phyloP scores from a whole-genome alignment of 2,329 filamentous ascomycete species.

The Claviceps fusiformis region DNA sequence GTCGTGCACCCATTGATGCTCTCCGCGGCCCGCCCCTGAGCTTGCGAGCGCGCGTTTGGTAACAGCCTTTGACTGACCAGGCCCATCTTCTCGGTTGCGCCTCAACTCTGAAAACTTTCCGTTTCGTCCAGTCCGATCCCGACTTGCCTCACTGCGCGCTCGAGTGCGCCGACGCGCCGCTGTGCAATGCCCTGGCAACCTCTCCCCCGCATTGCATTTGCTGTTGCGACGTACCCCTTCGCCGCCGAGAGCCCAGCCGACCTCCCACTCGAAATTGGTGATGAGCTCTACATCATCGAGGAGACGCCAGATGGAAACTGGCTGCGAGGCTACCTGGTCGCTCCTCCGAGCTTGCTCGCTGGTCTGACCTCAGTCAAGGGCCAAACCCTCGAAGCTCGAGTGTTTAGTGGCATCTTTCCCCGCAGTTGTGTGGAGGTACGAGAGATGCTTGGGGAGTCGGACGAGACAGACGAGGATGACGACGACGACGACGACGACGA shows the following conservation, averaged over 20 bases:
- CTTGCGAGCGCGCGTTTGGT: slow-evolving; percentile 2
- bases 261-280: slow-evolving; percentile 90
- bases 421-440: slow-evolving; percentile 88
- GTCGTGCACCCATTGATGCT: slow-evolving; percentile 2
- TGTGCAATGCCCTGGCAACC: slow-evolving; percentile 86
- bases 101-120: not conserved
- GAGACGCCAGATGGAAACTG: slow-evolving; percentile 85
- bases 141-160: slow-evolving; percentile 2
- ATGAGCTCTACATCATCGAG: slow-evolving; percentile 98
- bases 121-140: not conserved
- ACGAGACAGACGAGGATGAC: slow-evolving; percentile 35
- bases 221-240: slow-evolving; percentile 91
- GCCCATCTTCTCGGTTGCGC: not conserved
- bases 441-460: slow-evolving; percentile 71
- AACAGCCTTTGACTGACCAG: not conserved
- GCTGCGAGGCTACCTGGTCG: slow-evolving; percentile 91
- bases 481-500: slow-evolving; percentile 28
- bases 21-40: not conserved
- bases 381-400: slow-evolving; percentile 84
- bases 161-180: slow-evolving; percentile 9
- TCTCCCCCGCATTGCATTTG: slow-evolving; percentile 92
- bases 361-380: slow-evolving; percentile 84
- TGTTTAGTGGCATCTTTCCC: slow-evolving; percentile 98
- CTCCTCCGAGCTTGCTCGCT: slow-evolving; percentile 82
- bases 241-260: slow-evolving; percentile 75